Evolutionary conservation across 176 grass and related monocot species (phyloP), one percentile per base, ranked within the genome.

Genomic region (Ensete glaucum): DNA sequence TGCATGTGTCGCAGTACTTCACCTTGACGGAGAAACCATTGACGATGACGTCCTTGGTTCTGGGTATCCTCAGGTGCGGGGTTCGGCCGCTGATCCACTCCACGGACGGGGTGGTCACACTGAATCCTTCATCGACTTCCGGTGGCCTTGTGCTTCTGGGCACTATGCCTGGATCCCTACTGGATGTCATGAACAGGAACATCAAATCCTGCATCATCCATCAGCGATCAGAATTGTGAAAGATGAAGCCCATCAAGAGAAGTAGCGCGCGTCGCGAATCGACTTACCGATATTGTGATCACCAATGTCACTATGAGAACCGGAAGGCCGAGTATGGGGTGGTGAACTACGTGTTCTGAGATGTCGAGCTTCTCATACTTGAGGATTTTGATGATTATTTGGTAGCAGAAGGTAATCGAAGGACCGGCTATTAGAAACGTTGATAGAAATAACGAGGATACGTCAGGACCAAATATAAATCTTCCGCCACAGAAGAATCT

Each of bases 1-100:
- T 75, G 53, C 90, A 92, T 60, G 90, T 92, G 20, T 92, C 82
- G 0, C 90, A 92, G 50, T 89, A 92, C 73, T 92, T 92, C 62
- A 89, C 79, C 54, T 87, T 92, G 25, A 89, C 73, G 0, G 76
- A 72, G 74, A 87, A 82, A 56, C 86, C 82, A 58, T 92, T 87
- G 27, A 89, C 80, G 3, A 75, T 52, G 11, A 89, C 73, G 2
- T 92, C 90, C 77, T 84, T 92, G 0, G 79, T 71, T 2, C 79
- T 73, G 0, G 73, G 87, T n/a, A 92, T 67, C 64, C 79, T 86
- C 77, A 89, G 79, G 56, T 60, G 76, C 1, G 90, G 90, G 3
- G 76, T 82, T 48, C 70, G 76, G 22, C 86, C 83, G 1, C 43
- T 54, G 73, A 87, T 88, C 90, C 86, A 89, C 53, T 92, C 90